A percentile compares a stretch with the other conserved stretches of the same genome.
Conservation (phyloP, 73 alveolate genomes). For the Uronychia setigera region DNA sequence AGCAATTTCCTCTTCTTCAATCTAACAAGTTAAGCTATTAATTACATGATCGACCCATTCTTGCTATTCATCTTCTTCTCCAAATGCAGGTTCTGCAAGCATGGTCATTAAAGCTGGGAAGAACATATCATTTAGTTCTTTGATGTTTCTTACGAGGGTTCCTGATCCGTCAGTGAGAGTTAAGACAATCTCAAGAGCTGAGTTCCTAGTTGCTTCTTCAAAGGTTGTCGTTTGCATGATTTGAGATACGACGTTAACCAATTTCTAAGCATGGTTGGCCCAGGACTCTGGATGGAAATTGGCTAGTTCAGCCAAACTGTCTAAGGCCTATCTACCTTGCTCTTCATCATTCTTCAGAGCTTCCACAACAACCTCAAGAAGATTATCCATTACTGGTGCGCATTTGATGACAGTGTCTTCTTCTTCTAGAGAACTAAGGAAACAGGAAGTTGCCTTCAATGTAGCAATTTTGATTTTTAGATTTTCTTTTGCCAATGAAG, state of each 20-base stretch:
- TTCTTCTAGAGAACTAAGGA: conserved; percentile 72
- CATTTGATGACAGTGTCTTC: conserved; percentile 58
- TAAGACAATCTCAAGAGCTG: conserved; percentile 71
- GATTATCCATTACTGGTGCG: conserved; percentile 55
- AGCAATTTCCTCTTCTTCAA: conserved; percentile 71
- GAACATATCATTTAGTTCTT: conserved; percentile 62
- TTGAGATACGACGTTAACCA: conserved; percentile 67
- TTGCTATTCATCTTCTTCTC: conserved; percentile 57
- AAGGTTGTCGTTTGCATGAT: conserved; percentile 72
- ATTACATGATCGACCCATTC: conserved; percentile 62
- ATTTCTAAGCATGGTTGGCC: conserved; percentile 52
- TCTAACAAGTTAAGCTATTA: neutral
- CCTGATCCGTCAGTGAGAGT: conserved; percentile 77
- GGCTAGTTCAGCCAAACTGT: conserved; percentile 71
- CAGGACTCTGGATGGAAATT: conserved; percentile 76
- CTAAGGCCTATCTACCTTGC: conserved; percentile 73
- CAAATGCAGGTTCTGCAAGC: conserved; percentile 61
- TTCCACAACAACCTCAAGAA: conserved; percentile 63
- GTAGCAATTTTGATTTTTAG: conserved; percentile 73
- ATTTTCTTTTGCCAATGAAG: conserved; percentile 66
- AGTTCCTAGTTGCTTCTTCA: conserved; percentile 63
- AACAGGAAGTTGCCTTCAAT: conserved; percentile 71
- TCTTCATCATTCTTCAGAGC: conserved; percentile 71
- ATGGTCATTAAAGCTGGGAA: conserved; percentile 77
- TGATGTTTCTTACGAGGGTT: conserved; percentile 62